Evolutionary conservation across 495 filamentous ascomycete genomes (phyloP).

Genomic region (Aspergillus steynii): DNA sequence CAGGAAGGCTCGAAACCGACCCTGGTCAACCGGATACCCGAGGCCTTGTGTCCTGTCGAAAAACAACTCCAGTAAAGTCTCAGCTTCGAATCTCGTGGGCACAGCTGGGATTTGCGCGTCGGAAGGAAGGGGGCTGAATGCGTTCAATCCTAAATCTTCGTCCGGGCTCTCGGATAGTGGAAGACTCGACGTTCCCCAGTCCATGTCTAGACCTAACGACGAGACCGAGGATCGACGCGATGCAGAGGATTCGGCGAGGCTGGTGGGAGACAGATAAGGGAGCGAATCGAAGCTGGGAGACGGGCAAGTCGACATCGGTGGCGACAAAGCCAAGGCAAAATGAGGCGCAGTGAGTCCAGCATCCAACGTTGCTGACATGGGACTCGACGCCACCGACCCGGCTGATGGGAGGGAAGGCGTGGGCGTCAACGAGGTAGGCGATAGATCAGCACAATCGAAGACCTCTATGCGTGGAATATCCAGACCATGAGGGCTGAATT

Average conservation of each 20-base stretch:
- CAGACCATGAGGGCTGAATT: background rate
- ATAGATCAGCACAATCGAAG: slow-evolving; percentile 11
- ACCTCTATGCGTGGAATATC: slow-evolving; percentile 20
- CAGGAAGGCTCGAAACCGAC: slow-evolving; percentile 8
- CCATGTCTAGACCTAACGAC: slow-evolving; percentile 15
- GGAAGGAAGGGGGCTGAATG: background rate
- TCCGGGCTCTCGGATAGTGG: background rate
- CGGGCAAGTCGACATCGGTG: slow-evolving; percentile 12
- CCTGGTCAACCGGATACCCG: slow-evolving; percentile 10
- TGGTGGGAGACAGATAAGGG: slow-evolving; percentile 9
- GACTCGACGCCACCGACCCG: background rate
- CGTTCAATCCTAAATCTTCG: background rate
- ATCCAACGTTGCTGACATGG: background rate
- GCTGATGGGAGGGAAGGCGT: slow-evolving; percentile 6
- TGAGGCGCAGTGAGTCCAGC: background rate
- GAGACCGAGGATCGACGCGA: slow-evolving; percentile 21
- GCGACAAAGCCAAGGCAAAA: slow-evolving; percentile 4
- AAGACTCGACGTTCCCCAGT: background rate
- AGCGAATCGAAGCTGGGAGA: slow-evolving; percentile 11
- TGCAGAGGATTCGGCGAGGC: slow-evolving; percentile 1
- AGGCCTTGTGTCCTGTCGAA: slow-evolving; percentile 3
- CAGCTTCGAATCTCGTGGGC: slow-evolving; percentile 10
- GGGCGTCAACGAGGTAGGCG: slow-evolving; percentile 8
- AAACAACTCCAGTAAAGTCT: slow-evolving; percentile 15
- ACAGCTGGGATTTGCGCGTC: background rate